phyloP scores from a whole-genome alignment of 345 rosid genomes.

The Abelmoschus esculentus region DNA sequence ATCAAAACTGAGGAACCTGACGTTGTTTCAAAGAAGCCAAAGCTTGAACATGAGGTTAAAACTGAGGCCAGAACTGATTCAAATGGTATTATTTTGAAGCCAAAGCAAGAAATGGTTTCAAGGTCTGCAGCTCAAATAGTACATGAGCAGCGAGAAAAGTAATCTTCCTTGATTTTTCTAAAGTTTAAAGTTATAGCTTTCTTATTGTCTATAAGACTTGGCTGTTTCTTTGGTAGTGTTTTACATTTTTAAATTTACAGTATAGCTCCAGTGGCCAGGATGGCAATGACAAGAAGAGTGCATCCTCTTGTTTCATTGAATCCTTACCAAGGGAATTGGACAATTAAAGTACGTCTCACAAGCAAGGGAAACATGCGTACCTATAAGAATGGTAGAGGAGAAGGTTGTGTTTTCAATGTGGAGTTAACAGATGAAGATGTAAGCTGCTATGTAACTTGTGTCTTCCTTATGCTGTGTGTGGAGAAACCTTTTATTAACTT shows the following conservation, averaged over 20 bases:
- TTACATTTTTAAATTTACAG: slow-evolving; percentile 25
- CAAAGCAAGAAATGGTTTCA: slow-evolving; percentile 53
- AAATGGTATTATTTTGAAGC: slow-evolving; percentile 43
- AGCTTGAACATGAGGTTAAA: slow-evolving; percentile 20
- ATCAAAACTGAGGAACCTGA: slow-evolving; percentile 20
- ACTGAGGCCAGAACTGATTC: slow-evolving; percentile 21
- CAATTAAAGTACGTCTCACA: slow-evolving; percentile 84
- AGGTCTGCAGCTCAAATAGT: slow-evolving; percentile 87
- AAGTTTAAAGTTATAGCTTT: neutral
- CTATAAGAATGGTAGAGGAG: slow-evolving; percentile 78
- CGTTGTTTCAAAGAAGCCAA: slow-evolving; percentile 35
- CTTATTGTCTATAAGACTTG: neutral
- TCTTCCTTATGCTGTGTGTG: neutral
- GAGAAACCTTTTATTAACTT: too few relatives aligned
- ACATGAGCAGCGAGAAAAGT: slow-evolving; percentile 61
- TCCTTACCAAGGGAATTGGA: slow-evolving; percentile 96
- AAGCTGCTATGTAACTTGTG: slow-evolving; percentile 18
- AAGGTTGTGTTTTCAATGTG: slow-evolving; percentile 91
- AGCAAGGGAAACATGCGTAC: slow-evolving; percentile 76
- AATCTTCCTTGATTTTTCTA: slow-evolving; percentile 15
- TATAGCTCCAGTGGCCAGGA: slow-evolving; percentile 69
- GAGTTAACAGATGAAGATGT: slow-evolving; percentile 94
- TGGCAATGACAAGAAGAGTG: slow-evolving; percentile 87
- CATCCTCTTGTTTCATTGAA: slow-evolving; percentile 88
- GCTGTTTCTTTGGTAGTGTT: neutral